These are phyloP conservation scores for Aureobasidium mangrovei DNA, from an alignment of 2,329 filamentous ascomycete genomes.

Conservation along the genomic window DNA sequence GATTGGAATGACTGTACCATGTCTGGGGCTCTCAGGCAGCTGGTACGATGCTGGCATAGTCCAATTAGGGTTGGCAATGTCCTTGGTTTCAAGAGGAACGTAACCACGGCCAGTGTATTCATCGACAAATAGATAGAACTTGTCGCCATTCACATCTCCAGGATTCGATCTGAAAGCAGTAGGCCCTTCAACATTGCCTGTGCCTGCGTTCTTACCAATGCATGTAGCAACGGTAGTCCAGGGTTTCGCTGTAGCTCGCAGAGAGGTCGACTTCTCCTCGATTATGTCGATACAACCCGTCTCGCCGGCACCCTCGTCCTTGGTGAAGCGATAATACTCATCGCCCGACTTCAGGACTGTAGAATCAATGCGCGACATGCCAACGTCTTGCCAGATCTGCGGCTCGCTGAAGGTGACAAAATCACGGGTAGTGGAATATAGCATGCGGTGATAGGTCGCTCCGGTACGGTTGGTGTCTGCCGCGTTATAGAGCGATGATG, in stretches of 20 bases:
- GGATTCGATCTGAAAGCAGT: conserved; percentile 45
- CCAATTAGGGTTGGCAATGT: conserved; percentile 44
- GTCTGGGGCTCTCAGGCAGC: conserved; percentile 43
- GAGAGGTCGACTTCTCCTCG: conserved; percentile 38
- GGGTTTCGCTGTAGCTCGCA: conserved; percentile 33
- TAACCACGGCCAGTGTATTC: conserved; percentile 46
- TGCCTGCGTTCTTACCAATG: conserved; percentile 44
- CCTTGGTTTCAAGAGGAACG: conserved; percentile 43
- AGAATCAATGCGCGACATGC: conserved; percentile 44
- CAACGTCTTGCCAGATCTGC: conserved; percentile 44
- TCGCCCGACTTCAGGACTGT: conserved; percentile 39
- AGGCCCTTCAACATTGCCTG: conserved; percentile 42
- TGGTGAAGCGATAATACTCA: conserved; percentile 46
- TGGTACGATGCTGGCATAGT: conserved; percentile 38
- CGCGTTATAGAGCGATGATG: conserved; percentile 37
- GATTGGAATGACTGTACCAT: conserved; percentile 46
- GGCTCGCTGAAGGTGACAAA: conserved; percentile 43
- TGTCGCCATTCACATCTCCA: conserved; percentile 42
- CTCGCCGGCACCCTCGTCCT: conserved; percentile 42
- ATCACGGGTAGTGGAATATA: conserved; percentile 44
- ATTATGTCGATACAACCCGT: conserved; percentile 49
- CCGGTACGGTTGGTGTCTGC: conserved; percentile 35
- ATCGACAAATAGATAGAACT: conserved; percentile 49
- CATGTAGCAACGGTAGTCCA: conserved; percentile 42
- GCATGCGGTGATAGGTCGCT: conserved; percentile 44